These are phyloP conservation scores for Exophiala calicioides DNA, from an alignment of 2,329 filamentous ascomycete species.

Conservation along the genomic window DNA sequence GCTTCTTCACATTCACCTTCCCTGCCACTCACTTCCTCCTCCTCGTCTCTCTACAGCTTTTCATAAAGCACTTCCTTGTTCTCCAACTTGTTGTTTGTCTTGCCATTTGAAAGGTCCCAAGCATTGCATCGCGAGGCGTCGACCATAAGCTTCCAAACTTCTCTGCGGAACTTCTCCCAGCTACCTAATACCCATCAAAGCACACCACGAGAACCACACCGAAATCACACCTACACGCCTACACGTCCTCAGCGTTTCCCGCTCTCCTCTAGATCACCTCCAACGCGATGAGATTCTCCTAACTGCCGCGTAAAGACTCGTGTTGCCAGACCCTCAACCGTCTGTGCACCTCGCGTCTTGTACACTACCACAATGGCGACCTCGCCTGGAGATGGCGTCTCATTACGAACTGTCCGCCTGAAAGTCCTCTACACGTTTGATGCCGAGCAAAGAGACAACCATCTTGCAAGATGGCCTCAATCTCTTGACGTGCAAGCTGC, in stretches of 20 bases:
- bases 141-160: not conserved
- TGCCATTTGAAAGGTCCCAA: not conserved
- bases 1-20: conserved; percentile 7
- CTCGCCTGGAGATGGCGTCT: conserved; percentile 41
- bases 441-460: conserved; percentile 81
- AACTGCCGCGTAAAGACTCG: conserved; percentile 3
- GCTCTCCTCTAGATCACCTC: not conserved
- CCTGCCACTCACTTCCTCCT: conserved; percentile 1
- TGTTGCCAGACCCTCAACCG: conserved; percentile 6
- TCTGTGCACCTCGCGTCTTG: conserved; percentile 15
- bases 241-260: not conserved
- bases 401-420: conserved; percentile 67
- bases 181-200: conserved; percentile 1
- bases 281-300: conserved; percentile 14
- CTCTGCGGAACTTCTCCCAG: not conserved
- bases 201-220: not conserved
- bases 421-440: conserved; percentile 98
- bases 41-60: not conserved
- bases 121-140: conserved; percentile 8
- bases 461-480: conserved; percentile 81
- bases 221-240: not conserved
- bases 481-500: conserved; percentile 78
- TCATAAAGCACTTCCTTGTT: conserved; percentile 5
- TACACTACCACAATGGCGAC: conserved; percentile 22
- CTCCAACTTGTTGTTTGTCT: conserved; percentile 4